Evolutionary conservation across 345 rosid species (phyloP).

Genomic region (Arabidopsis thaliana): DNA sequence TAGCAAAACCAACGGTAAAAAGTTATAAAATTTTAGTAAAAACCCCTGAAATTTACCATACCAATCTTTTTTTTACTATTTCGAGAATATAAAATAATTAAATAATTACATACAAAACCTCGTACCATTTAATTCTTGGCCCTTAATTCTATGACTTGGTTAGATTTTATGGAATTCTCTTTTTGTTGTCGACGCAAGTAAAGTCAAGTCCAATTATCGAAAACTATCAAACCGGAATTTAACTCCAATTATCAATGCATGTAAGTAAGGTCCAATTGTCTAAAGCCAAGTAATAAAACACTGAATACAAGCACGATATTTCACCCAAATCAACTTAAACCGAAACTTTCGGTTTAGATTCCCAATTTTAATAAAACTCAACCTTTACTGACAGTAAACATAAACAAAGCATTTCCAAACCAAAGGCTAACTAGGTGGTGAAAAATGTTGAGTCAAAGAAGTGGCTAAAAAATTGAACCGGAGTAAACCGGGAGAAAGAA

Average conservation of each 20-base stretch:
- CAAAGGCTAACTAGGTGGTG: not conserved
- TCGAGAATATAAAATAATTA: not conserved
- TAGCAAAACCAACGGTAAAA: not conserved
- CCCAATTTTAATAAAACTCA: constrained; percentile 6
- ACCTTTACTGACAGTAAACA: not conserved
- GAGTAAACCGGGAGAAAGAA: not conserved
- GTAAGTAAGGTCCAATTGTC: not conserved
- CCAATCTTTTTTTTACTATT: not conserved
- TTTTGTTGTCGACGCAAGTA: constrained; percentile 31
- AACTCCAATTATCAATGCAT: not conserved
- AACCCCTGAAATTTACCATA: not conserved
- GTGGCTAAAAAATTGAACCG: constrained; percentile 8
- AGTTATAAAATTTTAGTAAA: not conserved
- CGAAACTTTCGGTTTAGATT: not conserved
- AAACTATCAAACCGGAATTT: not conserved
- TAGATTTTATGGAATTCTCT: constrained; percentile 27
- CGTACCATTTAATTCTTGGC: constrained; percentile 48
- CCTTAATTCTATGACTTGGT: constrained; percentile 36
- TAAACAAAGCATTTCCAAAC: constrained; percentile 2
- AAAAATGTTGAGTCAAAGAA: not conserved
- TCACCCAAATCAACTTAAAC: constrained; percentile 25
- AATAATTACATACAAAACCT: constrained; percentile 31
- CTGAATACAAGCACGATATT: not conserved
- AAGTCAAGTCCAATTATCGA: constrained; percentile 8
- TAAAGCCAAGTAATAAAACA: not conserved